A percentile compares a stretch with the other conserved stretches of the same genome.
Conservation (phyloP, 805 yeast species). For the Priceomyces castillae region DNA sequence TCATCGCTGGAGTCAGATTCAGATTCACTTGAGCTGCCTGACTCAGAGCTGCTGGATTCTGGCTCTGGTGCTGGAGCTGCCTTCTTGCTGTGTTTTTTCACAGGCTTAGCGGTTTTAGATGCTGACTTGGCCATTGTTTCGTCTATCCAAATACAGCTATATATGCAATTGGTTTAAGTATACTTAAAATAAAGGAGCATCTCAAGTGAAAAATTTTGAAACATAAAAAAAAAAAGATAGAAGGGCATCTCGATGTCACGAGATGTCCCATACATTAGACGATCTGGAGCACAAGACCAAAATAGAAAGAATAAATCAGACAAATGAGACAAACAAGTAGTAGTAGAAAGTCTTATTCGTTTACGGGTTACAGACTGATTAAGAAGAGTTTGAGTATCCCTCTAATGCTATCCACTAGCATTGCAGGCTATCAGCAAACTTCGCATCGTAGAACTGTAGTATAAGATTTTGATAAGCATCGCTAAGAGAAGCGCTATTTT, state of each 20-base stretch:
- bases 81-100: conserved; percentile 24
- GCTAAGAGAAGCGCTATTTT: no score
- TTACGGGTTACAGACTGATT: no score
- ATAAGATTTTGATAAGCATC: no score
- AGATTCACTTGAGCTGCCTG: conserved; percentile 16
- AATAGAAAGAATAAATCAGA: no score
- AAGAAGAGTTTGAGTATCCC: no score
- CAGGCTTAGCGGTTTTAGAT: conserved; percentile 25
- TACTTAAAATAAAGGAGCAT: conserved; percentile 5
- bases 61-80: conserved; percentile 22
- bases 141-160: not conserved
- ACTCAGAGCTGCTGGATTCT: conserved; percentile 20
- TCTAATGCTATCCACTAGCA: no score
- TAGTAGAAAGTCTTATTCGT: no score
- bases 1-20: conserved; percentile 26
- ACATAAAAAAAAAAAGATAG: conserved; percentile 2
- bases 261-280: not conserved
- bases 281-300: not conserved
- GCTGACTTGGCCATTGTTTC: conserved; percentile 38
- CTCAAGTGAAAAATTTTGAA: conserved; percentile 8
- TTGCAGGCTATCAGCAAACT: no score
- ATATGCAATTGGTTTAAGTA: not conserved
- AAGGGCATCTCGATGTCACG: conserved; percentile 5
- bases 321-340: no score
- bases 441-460: no score